Evolutionary conservation across 805 yeast species (phyloP).

Genomic region (Wickerhamiella kurtzmanii): DNA sequence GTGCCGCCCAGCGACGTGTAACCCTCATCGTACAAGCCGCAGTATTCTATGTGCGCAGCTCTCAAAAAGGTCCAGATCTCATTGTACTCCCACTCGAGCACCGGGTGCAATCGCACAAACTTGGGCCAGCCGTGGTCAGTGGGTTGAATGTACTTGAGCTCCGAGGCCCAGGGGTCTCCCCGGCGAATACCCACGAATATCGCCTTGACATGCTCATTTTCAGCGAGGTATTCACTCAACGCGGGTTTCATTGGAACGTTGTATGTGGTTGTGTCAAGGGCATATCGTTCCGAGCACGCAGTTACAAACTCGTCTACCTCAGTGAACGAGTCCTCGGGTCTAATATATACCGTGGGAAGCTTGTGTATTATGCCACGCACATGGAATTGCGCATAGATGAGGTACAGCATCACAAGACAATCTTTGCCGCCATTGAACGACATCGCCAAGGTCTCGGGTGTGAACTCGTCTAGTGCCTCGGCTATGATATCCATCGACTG

Average conservation of each 20-base stretch:
- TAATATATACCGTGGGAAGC: conserved; percentile 51
- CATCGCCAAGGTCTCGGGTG: conserved; percentile 34
- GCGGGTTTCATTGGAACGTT: conserved; percentile 48
- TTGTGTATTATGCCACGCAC: conserved; percentile 13
- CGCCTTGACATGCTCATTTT: conserved; percentile 45
- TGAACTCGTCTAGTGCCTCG: conserved; percentile 19
- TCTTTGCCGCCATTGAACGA: conserved; percentile 97
- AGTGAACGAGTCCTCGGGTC: conserved; percentile 57
- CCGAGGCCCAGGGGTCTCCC: conserved; percentile 70
- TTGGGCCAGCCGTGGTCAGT: conserved; percentile 91
- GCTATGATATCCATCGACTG: conserved; percentile 20
- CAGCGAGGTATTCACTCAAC: conserved; percentile 44
- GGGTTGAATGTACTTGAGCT: conserved; percentile 44
- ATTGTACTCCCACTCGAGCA: conserved; percentile 72
- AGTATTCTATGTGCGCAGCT: conserved; percentile 47
- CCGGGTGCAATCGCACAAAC: conserved; percentile 74
- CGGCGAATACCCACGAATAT: conserved; percentile 79
- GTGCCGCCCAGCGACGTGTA: conserved; percentile 84
- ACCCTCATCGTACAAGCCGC: conserved; percentile 66
- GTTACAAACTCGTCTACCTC: conserved; percentile 57
- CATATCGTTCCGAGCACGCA: conserved; percentile 40
- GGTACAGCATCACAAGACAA: conserved; percentile 73
- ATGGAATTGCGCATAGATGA: conserved; percentile 46
- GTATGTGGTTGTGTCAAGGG: conserved; percentile 33
- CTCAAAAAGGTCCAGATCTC: conserved; percentile 73